Evolutionary conservation across 2,329 filamentous ascomycete genomes (phyloP).

Genomic region (Fusarium sp.): DNA sequence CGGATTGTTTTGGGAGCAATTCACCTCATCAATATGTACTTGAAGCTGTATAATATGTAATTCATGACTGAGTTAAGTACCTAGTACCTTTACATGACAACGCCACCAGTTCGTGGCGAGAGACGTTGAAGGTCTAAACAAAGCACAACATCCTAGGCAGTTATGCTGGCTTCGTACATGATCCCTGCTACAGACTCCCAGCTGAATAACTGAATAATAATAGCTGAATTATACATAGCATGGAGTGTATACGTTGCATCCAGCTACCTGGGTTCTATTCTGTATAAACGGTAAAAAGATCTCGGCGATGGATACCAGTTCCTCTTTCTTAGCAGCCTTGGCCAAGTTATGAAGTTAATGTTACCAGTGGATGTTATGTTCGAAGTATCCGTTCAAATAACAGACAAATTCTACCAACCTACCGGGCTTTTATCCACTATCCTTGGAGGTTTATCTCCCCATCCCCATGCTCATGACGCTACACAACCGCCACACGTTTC

Average conservation of each 20-base stretch:
- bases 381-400: not conserved
- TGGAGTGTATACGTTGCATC: not conserved
- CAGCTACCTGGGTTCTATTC: not conserved
- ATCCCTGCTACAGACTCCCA: conserved; percentile 14
- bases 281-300: not conserved
- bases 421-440: conserved; percentile 18
- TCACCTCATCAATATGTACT: not conserved
- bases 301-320: not conserved
- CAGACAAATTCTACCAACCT: conserved; percentile 24
- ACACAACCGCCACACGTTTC: conserved; percentile 44
- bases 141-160: conserved; percentile 1
- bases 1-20: conserved; percentile 4
- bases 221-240: conserved; percentile 8
- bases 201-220: conserved; percentile 19
- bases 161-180: not conserved
- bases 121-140: conserved; percentile 9
- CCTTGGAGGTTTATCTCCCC: not conserved
- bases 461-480: conserved; percentile 18
- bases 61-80: not conserved
- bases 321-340: conserved; percentile 13
- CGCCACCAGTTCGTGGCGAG: conserved; percentile 29
- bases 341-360: conserved; percentile 9
- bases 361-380: not conserved
- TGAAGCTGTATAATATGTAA: conserved; percentile 8
- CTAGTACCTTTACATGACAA: not conserved